Base-by-base conservation (phyloP, 2,329 filamentous ascomycete genomes). In the Colletotrichum cordylinicola region DNA sequence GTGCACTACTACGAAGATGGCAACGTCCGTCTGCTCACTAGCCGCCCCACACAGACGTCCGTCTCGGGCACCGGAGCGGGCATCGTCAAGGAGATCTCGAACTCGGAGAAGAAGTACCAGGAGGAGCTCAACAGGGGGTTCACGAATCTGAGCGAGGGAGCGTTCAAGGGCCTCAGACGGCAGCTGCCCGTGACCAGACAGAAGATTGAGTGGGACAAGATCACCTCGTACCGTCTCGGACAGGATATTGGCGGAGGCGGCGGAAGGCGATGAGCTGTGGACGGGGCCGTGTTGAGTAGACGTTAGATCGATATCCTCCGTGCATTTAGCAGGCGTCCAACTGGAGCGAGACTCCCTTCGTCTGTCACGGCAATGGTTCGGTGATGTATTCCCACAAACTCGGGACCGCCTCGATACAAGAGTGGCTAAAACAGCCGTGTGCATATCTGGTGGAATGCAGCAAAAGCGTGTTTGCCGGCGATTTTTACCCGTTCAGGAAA, bases 1-100 rank as follows among this genome's bases (percentile, higher is more conserved):
- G 96, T 99, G 67, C 97, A 99, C 89, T 99, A 99, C 90, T 99
- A 99, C 88, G 97, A 99, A 87, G 98, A 99, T 83, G 97, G 97
- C 77, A 99, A 99, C 83, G 97, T 99, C 74, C 94, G 97, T 4
- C 91, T 99, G 75, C 90, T 96, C 78, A 98, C 97, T n/a, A 93
- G 91, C 82, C 98, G 98, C 87, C 88, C 94, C 13, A 84, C 96
- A 15, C 89, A 89, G 1, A 84, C 91, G 4, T 91, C 90, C 10
- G 84, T 94, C n/a, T 85, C 92, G 1, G 89, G 88, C 52, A 91
- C 90, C 3, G 93, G 92, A 9, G 90, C 91, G 0, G 94, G 93
- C 43, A 91, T 98, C 62, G 89, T 94, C 78, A 93, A 92, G 85
- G 93, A 95, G 83, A 95, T 99, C 80, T 94, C 94, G 6, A 87